These are phyloP conservation scores for Phaeotremella skinneri DNA, from an alignment of 768 basidiomycete species.

Conservation along the genomic window DNA sequence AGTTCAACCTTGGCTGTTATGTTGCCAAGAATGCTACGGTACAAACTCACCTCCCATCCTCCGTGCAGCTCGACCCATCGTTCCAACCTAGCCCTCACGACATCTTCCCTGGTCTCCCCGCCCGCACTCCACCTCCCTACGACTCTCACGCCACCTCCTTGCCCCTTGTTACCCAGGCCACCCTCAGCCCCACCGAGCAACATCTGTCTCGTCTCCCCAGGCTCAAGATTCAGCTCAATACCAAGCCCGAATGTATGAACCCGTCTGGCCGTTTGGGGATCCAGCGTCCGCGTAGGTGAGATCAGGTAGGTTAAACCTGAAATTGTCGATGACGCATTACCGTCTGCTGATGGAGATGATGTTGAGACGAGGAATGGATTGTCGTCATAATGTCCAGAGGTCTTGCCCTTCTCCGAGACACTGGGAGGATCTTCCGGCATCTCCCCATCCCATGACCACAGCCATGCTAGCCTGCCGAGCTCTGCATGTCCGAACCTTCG, in stretches of 20 bases:
- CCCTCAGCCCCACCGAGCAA: conserved; percentile 40
- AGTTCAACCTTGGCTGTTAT: background rate
- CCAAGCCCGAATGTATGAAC: conserved; percentile 49
- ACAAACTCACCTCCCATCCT: conserved; percentile 35
- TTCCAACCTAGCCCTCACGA: conserved; percentile 37
- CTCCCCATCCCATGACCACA: conserved; percentile 49
- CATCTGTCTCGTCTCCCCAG: conserved; percentile 44
- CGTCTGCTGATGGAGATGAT: background rate
- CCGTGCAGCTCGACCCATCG: conserved; percentile 46
- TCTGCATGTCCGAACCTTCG: conserved; percentile 45
- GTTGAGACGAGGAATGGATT: conserved; percentile 42
- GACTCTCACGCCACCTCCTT: conserved; percentile 46
- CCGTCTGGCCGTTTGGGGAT: conserved; percentile 30
- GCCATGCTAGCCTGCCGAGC: conserved; percentile 43
- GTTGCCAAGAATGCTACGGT: background rate
- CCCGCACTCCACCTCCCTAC: conserved; percentile 48
- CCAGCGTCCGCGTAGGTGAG: conserved; percentile 45
- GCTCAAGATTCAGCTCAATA: conserved; percentile 41
- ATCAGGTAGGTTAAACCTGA: conserved; percentile 36
- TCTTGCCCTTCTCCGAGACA: conserved; percentile 18
- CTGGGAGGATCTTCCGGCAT: conserved; percentile 27
- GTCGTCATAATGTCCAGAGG: conserved; percentile 23
- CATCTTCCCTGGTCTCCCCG: conserved; percentile 38
- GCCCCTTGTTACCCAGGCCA: conserved; percentile 43
- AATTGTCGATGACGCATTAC: background rate